Evolutionary conservation across 129 eudicot genomes (phyloP), one percentile per base, ranked within the genome.

Genomic region (Dittrichia graveolens): DNA sequence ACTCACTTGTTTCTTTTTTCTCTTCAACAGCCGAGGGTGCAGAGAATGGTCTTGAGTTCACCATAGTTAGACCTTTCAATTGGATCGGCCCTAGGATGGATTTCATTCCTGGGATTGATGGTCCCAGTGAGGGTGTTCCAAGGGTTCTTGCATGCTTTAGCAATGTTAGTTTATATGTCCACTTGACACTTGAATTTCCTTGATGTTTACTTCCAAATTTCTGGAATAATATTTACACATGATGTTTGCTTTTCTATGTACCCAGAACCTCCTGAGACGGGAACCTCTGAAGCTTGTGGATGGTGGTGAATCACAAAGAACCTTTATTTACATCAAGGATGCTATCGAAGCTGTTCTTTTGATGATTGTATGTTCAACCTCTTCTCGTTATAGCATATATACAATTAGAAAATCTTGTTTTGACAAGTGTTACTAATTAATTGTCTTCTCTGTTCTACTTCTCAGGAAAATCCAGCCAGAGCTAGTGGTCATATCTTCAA

Each of bases 51-150:
- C 91, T 90, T 2, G 94, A 94, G 66, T 94, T 94, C 74, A 90
- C 99, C 48, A 88, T 94, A 65, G 99, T 94, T 60, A 83, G 99
- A 74, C 99, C 99, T 46, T 94, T 94, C 55, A 94, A 94, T 74
- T 90, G 99, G 99, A 94, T 94, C 80, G 98, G 99, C 67, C 99
- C 97, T 7, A 90, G 99, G 80, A 94, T 93, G 98, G 96, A 93
- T 79, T 93, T 93, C 83, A 93, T 93, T 8, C 98, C 98, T 0
- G 98, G 98, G 19, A 87, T 93, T 77, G 98, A 93, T 84, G 98
- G 98, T 45, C 98, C 98, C 44, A 93, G 96, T 63, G 96, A 93
- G 73, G 98, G 96, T 55, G 98, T 93, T 75, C 98, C 98, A 19
- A 85, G 98, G 74, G 98, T 93, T 78, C 75, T 93, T 54, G 98